Evolutionary conservation across 495 filamentous ascomycete species (phyloP).

Genomic region (Xylaria longipes): DNA sequence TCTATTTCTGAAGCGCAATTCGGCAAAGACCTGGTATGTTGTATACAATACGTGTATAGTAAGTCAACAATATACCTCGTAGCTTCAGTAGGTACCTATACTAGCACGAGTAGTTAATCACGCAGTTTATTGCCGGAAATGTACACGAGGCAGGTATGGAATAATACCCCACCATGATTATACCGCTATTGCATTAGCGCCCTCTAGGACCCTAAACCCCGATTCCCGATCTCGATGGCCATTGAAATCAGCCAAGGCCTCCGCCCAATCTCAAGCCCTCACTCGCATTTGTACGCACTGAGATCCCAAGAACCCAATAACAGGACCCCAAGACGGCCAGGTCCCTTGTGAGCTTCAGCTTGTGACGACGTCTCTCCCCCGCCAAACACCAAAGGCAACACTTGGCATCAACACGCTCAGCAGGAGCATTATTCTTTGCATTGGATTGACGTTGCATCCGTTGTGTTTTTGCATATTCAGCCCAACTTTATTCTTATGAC

Average conservation of each 20-base stretch:
- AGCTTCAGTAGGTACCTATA: too few species aligned
- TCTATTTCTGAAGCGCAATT: neutral
- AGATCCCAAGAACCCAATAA: neutral
- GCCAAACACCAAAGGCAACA: slow-evolving; percentile 30
- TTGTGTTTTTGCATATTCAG: slow-evolving; percentile 17
- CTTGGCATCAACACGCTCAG: slow-evolving; percentile 29
- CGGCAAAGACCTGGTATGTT: too few species aligned
- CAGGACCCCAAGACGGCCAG: neutral
- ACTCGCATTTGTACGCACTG: neutral
- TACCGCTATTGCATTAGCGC: neutral
- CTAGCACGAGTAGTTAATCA: neutral
- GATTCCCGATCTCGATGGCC: slow-evolving; percentile 9
- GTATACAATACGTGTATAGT: neutral
- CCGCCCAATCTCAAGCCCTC: neutral
- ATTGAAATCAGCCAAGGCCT: neutral
- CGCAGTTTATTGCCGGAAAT: neutral
- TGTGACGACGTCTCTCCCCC: slow-evolving; percentile 20
- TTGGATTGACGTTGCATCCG: slow-evolving; percentile 18
- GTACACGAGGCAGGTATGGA: neutral
- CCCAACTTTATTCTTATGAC: neutral
- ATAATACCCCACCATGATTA: neutral
- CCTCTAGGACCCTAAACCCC: neutral
- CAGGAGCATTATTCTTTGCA: slow-evolving; percentile 7
- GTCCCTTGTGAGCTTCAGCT: slow-evolving; percentile 5
- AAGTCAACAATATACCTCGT: neutral